These are phyloP conservation scores for Neckera pumila DNA, from an alignment of 225 moss, liverwort and hornwort genomes.

Conservation along the genomic window DNA sequence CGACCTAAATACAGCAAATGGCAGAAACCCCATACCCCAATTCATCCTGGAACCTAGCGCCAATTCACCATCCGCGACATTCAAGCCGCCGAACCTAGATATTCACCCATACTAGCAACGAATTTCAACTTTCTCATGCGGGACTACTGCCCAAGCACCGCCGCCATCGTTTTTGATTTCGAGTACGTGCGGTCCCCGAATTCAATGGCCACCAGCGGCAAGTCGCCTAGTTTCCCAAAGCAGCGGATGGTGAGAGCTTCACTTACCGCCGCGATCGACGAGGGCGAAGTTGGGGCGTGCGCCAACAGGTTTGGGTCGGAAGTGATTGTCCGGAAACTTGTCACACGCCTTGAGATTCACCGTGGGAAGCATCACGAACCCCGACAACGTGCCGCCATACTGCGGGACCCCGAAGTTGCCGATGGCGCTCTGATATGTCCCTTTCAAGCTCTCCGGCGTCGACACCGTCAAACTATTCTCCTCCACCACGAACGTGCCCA, in stretches of 20 bases:
- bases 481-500: constrained; percentile 68
- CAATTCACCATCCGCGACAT: not conserved
- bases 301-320: constrained; percentile 2
- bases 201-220: not conserved
- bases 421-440: constrained; percentile 72
- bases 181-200: not conserved
- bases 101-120: not conserved
- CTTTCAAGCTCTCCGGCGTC: constrained; percentile 37
- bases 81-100: not conserved
- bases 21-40: not conserved
- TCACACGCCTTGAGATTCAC: constrained; percentile 37
- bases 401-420: constrained; percentile 97
- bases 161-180: not conserved
- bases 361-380: constrained; percentile 31
- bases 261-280: constrained; percentile 68
- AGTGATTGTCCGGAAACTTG: not conserved
- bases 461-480: constrained; percentile 64
- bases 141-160: not conserved
- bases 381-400: constrained; percentile 81
- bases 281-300: constrained; percentile 54
- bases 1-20: not conserved
- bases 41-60: not conserved
- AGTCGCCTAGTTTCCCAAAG: not conserved
- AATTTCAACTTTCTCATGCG: not conserved
- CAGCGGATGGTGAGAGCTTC: not conserved